Evolutionary conservation across 768 basidiomycete genomes (phyloP).

Genomic region (Termitomyces sp.): DNA sequence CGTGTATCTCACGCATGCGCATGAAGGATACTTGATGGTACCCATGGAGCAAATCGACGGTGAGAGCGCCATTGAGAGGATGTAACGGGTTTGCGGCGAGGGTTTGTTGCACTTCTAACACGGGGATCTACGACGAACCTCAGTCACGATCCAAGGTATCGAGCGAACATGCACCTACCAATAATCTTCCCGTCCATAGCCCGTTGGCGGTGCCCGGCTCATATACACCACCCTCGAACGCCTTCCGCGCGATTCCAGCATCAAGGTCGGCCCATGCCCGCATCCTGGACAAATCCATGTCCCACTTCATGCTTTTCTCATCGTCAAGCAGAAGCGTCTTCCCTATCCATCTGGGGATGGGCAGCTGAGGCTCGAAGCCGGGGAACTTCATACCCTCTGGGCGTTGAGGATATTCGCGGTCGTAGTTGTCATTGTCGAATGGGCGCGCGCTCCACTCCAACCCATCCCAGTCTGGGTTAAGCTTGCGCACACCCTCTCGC

Average conservation of each 20-base stretch:
- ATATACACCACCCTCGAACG: constrained; percentile 29
- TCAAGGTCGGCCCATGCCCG: constrained; percentile 34
- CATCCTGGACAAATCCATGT: constrained; percentile 52
- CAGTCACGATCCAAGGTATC: constrained; percentile 1
- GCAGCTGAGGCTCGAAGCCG: not conserved
- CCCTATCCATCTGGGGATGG: constrained; percentile 13
- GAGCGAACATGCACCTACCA: constrained; percentile 36
- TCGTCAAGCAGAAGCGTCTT: constrained; percentile 12
- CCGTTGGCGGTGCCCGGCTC: constrained; percentile 48
- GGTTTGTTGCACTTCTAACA: constrained; percentile 12
- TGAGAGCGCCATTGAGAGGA: constrained; percentile 26
- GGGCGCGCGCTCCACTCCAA: not conserved
- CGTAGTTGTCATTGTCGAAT: not conserved
- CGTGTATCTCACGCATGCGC: constrained; percentile 55
- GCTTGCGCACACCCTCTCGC: not conserved
- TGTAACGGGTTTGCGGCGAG: constrained; percentile 17
- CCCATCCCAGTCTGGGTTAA: constrained; percentile 1
- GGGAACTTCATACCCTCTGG: not conserved
- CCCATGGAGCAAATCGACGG: not conserved
- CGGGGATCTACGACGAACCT: constrained; percentile 23
- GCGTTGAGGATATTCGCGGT: not conserved
- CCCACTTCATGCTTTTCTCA: constrained; percentile 38
- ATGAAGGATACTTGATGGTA: constrained; percentile 36
- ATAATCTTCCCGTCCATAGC: constrained; percentile 56
- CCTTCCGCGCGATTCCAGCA: constrained; percentile 6